These are phyloP conservation scores for Pseudogymnoascus sp. DNA, from an alignment of 2,329 filamentous ascomycete genomes.

Conservation along the genomic window DNA sequence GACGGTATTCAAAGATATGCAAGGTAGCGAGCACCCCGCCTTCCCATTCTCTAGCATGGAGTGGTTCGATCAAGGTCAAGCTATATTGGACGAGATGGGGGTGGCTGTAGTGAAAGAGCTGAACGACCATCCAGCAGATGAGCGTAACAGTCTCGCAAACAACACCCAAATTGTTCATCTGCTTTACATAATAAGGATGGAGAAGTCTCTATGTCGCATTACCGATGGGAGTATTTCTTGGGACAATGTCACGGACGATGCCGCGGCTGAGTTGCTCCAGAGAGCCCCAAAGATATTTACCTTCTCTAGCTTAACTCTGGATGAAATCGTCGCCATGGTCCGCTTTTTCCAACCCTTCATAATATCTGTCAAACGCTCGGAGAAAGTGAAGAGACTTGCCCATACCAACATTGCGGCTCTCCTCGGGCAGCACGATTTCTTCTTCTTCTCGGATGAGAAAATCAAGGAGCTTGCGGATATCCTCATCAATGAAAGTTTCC, in stretches of 20 bases:
- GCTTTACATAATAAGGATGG: not conserved
- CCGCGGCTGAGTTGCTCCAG: not conserved
- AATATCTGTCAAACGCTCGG: not conserved
- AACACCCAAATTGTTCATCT: not conserved
- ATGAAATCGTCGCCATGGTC: not conserved
- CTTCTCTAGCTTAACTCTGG: not conserved
- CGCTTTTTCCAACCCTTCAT: not conserved
- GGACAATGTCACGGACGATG: not conserved
- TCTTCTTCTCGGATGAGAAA: conserved; percentile 27
- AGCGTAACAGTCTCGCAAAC: conserved; percentile 1
- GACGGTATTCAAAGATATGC: not conserved
- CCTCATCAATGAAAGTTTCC: not conserved
- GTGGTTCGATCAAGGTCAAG: not conserved
- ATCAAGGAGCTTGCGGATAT: conserved; percentile 28
- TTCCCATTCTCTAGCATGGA: conserved; percentile 1
- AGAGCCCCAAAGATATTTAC: not conserved
- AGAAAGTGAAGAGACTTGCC: conserved; percentile 2
- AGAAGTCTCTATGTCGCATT: conserved; percentile 1
- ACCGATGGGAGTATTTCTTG: not conserved
- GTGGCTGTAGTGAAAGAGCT: conserved; percentile 16
- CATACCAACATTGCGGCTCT: not conserved
- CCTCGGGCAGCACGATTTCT: not conserved
- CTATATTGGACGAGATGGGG: conserved; percentile 35
- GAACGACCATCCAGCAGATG: not conserved
- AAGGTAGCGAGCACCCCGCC: not conserved